These are phyloP conservation scores for Ganoderma sp. DNA, from an alignment of 1,284 basidiomycete species.

Conservation along the genomic window DNA sequence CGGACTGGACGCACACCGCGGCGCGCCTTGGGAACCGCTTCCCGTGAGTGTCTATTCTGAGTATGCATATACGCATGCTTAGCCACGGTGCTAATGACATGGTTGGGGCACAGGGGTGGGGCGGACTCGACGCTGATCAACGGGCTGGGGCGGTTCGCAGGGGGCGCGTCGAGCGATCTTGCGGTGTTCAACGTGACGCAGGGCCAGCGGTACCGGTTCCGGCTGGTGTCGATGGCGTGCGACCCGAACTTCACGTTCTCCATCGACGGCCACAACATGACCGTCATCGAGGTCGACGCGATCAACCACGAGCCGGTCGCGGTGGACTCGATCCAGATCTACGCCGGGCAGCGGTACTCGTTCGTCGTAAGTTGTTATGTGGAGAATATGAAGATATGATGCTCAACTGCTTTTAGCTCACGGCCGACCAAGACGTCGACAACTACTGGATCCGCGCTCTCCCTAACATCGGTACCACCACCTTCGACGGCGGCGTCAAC, in stretches of 20 bases:
- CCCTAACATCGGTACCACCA: too few species aligned
- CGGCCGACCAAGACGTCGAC: too few species aligned
- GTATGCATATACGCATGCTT: too few species aligned
- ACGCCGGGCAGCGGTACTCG: constrained; percentile 42
- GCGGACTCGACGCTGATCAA: constrained; percentile 50
- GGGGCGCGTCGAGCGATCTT: neutral
- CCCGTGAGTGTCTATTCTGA: too few species aligned
- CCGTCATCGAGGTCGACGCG: constrained; percentile 43
- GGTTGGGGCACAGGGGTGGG: too few species aligned
- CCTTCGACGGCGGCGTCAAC: too few species aligned
- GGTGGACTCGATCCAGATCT: constrained; percentile 34
- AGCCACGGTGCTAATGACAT: too few species aligned
- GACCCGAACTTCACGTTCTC: constrained; percentile 40
- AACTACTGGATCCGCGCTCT: too few species aligned
- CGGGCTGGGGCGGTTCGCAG: neutral
- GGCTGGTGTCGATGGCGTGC: constrained; percentile 35
- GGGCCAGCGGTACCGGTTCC: constrained; percentile 19
- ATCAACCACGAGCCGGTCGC: constrained; percentile 36
- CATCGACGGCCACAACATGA: constrained; percentile 43
- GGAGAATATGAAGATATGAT: too few species aligned
- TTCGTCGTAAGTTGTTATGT: constrained; percentile 3
- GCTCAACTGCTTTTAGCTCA: too few species aligned
- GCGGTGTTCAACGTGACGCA: constrained; percentile 36
- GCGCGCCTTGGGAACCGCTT: too few species aligned
- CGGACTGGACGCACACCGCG: constrained; percentile 28